Conservation (phyloP, 352 stramenopile species). For the Phytophthora megakarya region DNA sequence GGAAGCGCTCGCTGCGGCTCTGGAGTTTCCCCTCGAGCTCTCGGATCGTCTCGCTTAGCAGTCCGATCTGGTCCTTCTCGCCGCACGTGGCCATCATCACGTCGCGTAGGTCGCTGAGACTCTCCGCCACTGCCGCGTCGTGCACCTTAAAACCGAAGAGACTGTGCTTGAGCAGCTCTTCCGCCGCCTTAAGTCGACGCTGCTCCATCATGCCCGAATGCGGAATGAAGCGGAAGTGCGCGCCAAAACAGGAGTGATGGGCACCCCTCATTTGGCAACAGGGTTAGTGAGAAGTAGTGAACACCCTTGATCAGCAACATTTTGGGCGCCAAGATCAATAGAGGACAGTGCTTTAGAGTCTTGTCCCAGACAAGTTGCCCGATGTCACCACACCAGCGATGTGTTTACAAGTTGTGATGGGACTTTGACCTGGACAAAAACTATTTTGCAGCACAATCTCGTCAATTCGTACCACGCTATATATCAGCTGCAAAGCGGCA, state of each 20-base stretch:
- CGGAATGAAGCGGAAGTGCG: slow-evolving; percentile 16
- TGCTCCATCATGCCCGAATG: slow-evolving; percentile 34
- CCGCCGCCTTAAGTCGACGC: slow-evolving; percentile 26
- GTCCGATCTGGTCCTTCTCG: slow-evolving; percentile 51
- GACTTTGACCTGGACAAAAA: too few relatives aligned
- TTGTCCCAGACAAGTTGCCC: too few relatives aligned
- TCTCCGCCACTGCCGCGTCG: slow-evolving; percentile 38
- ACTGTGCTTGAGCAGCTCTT: slow-evolving; percentile 39
- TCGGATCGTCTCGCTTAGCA: slow-evolving; percentile 57
- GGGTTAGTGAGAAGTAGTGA: not conserved
- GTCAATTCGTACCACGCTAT: too few relatives aligned
- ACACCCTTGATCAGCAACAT: not conserved
- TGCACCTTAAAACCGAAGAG: slow-evolving; percentile 78
- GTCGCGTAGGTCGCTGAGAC: slow-evolving; percentile 52
- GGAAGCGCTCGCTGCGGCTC: slow-evolving; percentile 43
- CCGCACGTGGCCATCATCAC: slow-evolving; percentile 48
- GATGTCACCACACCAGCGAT: too few relatives aligned
- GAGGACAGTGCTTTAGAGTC: not conserved
- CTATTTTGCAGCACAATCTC: too few relatives aligned
- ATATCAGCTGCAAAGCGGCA: too few relatives aligned
- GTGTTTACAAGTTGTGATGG: too few relatives aligned
- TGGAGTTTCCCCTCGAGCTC: slow-evolving; percentile 57
- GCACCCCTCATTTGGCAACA: not conserved
- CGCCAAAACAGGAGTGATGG: slow-evolving; percentile 34
- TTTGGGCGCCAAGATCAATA: not conserved